A percentile compares a stretch with the other conserved stretches of the same genome.
phyloP scores from a whole-genome alignment of 805 yeast species.

The Candida nanaspora region DNA sequence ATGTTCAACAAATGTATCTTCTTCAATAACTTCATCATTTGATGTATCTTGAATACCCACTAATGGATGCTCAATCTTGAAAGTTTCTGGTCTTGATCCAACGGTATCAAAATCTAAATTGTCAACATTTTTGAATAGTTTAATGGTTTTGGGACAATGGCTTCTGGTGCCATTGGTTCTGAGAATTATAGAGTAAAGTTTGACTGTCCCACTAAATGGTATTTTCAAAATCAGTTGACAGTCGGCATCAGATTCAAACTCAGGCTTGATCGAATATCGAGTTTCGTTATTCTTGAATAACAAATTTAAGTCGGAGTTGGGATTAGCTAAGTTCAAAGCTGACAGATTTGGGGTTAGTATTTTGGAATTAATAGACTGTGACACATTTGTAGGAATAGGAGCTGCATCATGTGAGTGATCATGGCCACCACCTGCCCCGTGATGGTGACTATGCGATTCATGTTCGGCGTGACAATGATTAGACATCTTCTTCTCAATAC shows the following conservation, averaged over 20 bases:
- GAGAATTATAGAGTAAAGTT: conserved; percentile 64
- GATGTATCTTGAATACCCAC: conserved; percentile 38
- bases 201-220: conserved; percentile 75
- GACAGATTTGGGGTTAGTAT: conserved; percentile 55
- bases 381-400: conserved; percentile 62
- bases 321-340: conserved; percentile 56
- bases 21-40: conserved; percentile 24
- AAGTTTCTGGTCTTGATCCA: conserved; percentile 39
- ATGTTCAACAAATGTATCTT: conserved; percentile 66
- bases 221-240: conserved; percentile 69
- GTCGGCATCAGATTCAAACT: conserved; percentile 62
- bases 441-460: background rate
- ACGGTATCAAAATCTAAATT: conserved; percentile 69
- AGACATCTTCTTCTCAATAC: conserved; percentile 20
- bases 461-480: conserved; percentile 15
- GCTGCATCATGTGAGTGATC: conserved; percentile 35
- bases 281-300: conserved; percentile 48
- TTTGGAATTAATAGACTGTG: conserved; percentile 58
- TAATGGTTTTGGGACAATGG: conserved; percentile 62
- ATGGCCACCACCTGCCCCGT: conserved; percentile 16
- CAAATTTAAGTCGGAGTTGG: conserved; percentile 37
- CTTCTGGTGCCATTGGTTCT: conserved; percentile 52
- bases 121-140: conserved; percentile 64
- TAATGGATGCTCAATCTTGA: conserved; percentile 55
- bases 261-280: conserved; percentile 40